Base-by-base conservation (phyloP, 345 rosid genomes). In the Bruguiera parviflora region DNA sequence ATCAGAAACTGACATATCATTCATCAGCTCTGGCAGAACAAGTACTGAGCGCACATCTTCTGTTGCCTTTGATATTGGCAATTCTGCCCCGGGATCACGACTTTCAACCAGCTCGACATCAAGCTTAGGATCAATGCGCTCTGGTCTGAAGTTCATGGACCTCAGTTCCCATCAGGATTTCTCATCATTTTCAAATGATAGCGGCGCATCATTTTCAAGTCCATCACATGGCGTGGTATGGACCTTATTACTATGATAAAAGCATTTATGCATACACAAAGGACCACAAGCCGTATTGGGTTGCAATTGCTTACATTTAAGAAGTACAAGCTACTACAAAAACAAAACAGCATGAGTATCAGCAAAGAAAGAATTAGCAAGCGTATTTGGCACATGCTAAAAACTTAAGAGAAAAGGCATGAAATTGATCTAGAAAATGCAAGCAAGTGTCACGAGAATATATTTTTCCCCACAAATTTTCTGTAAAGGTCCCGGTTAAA, bases 1-100 rank as follows among this genome's bases (percentile, higher is more conserved):
- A 53, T 21, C 87, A 2, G 96, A 87, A 29, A 75, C 86, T 5
- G 96, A 95, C 68, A 86, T 92, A 73, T 86, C 98, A 53, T 87
- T 86, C 71, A 86, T 92, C 75, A 90, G 96, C 88, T 87, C 96
- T 0, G 90, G 85, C 22, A 77, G 97, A 73, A 88, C 96, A 31
- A 95, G 97, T 86, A 80, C 83, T 2, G 89, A 85, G 16, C 55
- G 79, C 52, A 27, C 75, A 53, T 82, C 85, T 52, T 82, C 89
- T 37, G 71, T 73, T 57, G 46, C 82, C 69, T 81, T 75, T 9
- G 96, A 91, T 51, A 81, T 67, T 65, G 70, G 70, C 10, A 96
- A 95, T 66, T 65, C 78, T 31, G 78, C 69, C 51, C 76, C 58
- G 49, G 69, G 73, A 43, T 75, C 92, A 5, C 76, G 86, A 65